Percentiles rank a stretch among this genome's conserved stretches.
phyloP scores from a whole-genome alignment of 345 rosid genomes.

The Populus deltoides region DNA sequence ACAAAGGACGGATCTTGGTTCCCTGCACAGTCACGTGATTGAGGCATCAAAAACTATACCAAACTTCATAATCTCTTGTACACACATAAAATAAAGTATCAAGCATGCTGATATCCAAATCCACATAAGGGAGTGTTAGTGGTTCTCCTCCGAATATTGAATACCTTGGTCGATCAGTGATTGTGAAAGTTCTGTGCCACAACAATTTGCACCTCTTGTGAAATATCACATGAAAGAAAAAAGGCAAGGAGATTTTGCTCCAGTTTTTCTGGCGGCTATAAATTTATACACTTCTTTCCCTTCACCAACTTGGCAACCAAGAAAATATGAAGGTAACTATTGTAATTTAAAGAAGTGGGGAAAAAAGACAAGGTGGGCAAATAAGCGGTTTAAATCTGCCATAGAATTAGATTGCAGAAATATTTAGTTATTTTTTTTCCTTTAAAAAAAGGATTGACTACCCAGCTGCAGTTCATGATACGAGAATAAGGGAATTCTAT shows the following conservation, averaged over 20 bases:
- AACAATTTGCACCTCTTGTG: background rate
- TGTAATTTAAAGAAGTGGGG: too few species aligned
- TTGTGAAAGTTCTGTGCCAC: background rate
- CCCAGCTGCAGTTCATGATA: too few species aligned
- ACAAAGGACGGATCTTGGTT: constrained; percentile 62
- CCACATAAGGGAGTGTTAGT: background rate
- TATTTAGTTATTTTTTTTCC: too few species aligned
- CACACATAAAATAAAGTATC: background rate
- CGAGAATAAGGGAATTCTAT: too few species aligned
- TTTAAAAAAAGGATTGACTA: too few species aligned
- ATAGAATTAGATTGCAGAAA: too few species aligned
- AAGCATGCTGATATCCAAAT: background rate
- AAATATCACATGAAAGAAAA: too few species aligned
- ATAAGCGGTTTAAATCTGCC: too few species aligned
- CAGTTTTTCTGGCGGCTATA: background rate
- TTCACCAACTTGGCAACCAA: background rate
- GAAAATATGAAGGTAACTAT: background rate
- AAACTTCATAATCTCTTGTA: background rate
- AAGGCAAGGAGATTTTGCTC: too few species aligned
- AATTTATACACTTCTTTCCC: background rate
- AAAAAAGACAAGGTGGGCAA: too few species aligned
- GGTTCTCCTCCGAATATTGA: background rate
- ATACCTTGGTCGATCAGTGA: background rate
- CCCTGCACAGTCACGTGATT: constrained; percentile 43
- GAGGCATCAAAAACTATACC: background rate